Evolutionary conservation across 257 asterid species (phyloP).

Genomic region (Ilex aquifolium): DNA sequence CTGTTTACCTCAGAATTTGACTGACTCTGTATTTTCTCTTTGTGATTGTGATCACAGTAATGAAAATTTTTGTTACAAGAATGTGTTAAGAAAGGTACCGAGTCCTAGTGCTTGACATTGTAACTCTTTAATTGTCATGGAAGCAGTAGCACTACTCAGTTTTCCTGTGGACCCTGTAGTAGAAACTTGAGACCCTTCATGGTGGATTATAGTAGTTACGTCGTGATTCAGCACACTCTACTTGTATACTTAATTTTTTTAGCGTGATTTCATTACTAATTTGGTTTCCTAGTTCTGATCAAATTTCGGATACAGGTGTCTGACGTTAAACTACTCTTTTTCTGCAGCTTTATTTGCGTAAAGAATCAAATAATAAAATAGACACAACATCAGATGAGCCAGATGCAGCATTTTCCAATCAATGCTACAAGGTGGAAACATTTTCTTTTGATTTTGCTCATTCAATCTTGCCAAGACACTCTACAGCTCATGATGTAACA

Average conservation of each 20-base stretch:
- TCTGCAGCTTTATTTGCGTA: constrained; percentile 29
- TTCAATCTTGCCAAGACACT: constrained; percentile 11
- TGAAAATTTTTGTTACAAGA: too few relatives aligned
- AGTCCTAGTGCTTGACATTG: too few relatives aligned
- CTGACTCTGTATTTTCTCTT: too few relatives aligned
- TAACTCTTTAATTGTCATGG: too few relatives aligned
- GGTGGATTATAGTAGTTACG: background rate
- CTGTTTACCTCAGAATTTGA: too few relatives aligned
- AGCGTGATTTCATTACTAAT: background rate
- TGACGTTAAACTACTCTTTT: too few relatives aligned
- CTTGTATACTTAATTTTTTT: background rate
- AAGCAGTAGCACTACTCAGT: too few relatives aligned
- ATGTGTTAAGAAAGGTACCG: too few relatives aligned
- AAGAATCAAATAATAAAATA: constrained; percentile 6
- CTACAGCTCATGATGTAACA: constrained; percentile 4
- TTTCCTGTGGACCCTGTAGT: too few relatives aligned
- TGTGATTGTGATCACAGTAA: too few relatives aligned
- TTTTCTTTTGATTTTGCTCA: background rate
- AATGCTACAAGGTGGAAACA: constrained; percentile 14
- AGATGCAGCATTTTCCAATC: background rate
- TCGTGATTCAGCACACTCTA: background rate
- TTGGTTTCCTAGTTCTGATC: background rate
- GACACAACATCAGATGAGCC: constrained; percentile 1
- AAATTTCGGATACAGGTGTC: background rate
- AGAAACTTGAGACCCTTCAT: too few relatives aligned